Base-by-base conservation (phyloP, 2,329 filamentous ascomycete species). In the Zarea fungicola region DNA sequence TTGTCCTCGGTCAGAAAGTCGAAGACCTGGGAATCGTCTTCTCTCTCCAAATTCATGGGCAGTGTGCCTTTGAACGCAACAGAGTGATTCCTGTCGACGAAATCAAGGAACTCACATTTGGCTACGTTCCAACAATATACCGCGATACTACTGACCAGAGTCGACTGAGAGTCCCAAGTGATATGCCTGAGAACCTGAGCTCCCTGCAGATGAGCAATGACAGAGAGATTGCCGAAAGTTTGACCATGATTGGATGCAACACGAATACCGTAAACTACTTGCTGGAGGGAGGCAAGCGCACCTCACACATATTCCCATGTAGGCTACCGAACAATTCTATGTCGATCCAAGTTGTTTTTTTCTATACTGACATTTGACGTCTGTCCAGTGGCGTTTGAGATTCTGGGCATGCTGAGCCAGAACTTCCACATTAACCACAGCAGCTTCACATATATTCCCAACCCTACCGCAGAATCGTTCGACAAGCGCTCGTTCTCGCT, bases 91-190 rank as follows among this genome's bases (percentile, higher is more conserved):
- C 78, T 0, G 69, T 69, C 6, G 69, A 78, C 32, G 69, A 72
- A 44, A 65, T 78, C 42, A 81, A 81, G 58, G 70, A 77, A 51
- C 60, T 81, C 5, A 75, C 73, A 36, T 82, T 80, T 56, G 78
- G 78, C 18, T 70, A 69, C 14, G 75, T 78, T 4, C 72, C 76
- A 0, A 81, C 78, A 14, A 74, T 82, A 4, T 81, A 77, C 53
- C 64, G 65, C 6, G 60, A 63, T 9, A 62, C 59, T 1, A 55
- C 64, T 6, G 72, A 76, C 29, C 58, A 58, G 8, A 62, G 74
- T 50, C 60, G 72, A 13, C 57, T 74, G 18, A 55, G 58, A 4
- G 58, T 70, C 21, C 63, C 64, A 11, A 64, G 61, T 42, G 71
- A 73, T 19, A 70, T 74, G 28, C 60, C 66, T 1, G 64, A 67